A percentile compares a stretch with the other conserved stretches of the same genome.
Conservation (phyloP, 768 basidiomycete genomes). For the Psilocybe sp. region DNA sequence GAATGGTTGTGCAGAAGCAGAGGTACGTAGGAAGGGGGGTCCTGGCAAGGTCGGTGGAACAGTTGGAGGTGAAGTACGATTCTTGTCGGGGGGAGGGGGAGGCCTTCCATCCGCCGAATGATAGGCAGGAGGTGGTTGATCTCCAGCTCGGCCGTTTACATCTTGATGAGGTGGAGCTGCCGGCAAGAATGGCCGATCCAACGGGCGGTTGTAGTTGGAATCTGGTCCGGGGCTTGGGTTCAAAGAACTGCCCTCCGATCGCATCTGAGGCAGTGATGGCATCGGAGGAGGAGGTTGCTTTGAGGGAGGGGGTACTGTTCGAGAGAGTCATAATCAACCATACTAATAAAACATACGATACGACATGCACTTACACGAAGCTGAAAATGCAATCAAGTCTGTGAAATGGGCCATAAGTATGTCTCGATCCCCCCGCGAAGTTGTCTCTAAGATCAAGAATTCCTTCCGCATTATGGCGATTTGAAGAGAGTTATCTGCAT, state of each 20-base stretch:
- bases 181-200: constrained; percentile 11
- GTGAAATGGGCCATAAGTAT: constrained; percentile 65
- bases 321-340: constrained; percentile 3
- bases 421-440: constrained; percentile 58
- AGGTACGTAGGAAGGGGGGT: constrained; percentile 17
- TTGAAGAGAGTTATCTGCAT: constrained; percentile 65
- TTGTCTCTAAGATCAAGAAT: constrained; percentile 62
- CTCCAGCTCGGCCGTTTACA: constrained; percentile 6
- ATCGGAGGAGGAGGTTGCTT: constrained; percentile 70
- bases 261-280: constrained; percentile 37
- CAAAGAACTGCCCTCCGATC: constrained; percentile 4
- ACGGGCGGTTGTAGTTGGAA: constrained; percentile 9
- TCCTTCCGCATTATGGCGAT: constrained; percentile 90
- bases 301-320: constrained; percentile 50
- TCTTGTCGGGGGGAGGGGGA: constrained; percentile 9
- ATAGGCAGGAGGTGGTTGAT: constrained; percentile 16
- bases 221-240: constrained; percentile 5
- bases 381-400: constrained; percentile 84
- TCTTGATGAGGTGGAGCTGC: constrained; percentile 4
- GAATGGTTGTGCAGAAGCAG: constrained; percentile 32
- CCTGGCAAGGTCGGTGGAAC: constrained; percentile 7
- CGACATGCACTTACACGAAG: constrained; percentile 54
- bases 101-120: constrained; percentile 13
- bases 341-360: neutral
- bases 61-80: constrained; percentile 5